A percentile compares a stretch with the other conserved stretches of the same genome.
Conservation (phyloP, 176 grass and related monocot genomes). For the Zoysia japonica region DNA sequence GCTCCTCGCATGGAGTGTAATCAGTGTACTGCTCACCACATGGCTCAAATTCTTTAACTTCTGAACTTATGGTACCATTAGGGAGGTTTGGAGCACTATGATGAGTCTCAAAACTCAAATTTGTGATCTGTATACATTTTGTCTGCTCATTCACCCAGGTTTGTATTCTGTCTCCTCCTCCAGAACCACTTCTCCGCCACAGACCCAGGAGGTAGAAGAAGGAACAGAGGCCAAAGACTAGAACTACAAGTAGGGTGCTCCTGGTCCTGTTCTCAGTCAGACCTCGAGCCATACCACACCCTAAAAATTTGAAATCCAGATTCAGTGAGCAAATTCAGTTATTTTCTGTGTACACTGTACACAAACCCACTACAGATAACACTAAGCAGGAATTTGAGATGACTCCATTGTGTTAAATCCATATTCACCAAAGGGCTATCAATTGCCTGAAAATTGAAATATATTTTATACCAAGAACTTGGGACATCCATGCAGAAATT, state of each 20-base stretch:
- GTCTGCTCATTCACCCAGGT: slow-evolving; percentile 65
- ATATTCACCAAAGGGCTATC: slow-evolving; percentile 1
- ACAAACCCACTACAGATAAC: background rate
- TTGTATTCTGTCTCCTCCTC: slow-evolving; percentile 68
- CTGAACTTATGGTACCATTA: slow-evolving; percentile 33
- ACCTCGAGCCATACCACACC: slow-evolving; percentile 54
- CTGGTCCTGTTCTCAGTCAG: slow-evolving; percentile 61
- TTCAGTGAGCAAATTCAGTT: background rate
- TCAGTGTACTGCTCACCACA: slow-evolving; percentile 64
- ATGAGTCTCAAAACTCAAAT: slow-evolving; percentile 73
- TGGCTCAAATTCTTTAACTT: slow-evolving; percentile 55
- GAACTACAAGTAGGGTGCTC: slow-evolving; percentile 49
- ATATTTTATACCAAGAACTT: slow-evolving; percentile 1
- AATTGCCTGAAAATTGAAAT: background rate
- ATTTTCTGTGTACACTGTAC: background rate
- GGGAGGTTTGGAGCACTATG: slow-evolving; percentile 52
- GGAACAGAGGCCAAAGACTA: slow-evolving; percentile 60
- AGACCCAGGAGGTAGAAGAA: slow-evolving; percentile 84
- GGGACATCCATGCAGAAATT: background rate
- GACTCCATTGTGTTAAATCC: background rate
- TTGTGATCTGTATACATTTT: slow-evolving; percentile 53
- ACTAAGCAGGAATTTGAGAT: background rate
- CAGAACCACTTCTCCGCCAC: slow-evolving; percentile 67
- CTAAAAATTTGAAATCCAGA: slow-evolving; percentile 31
- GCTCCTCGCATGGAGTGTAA: slow-evolving; percentile 92